Conservation (phyloP, 176 grass and related monocot genomes). For the Avena atlantica region DNA sequence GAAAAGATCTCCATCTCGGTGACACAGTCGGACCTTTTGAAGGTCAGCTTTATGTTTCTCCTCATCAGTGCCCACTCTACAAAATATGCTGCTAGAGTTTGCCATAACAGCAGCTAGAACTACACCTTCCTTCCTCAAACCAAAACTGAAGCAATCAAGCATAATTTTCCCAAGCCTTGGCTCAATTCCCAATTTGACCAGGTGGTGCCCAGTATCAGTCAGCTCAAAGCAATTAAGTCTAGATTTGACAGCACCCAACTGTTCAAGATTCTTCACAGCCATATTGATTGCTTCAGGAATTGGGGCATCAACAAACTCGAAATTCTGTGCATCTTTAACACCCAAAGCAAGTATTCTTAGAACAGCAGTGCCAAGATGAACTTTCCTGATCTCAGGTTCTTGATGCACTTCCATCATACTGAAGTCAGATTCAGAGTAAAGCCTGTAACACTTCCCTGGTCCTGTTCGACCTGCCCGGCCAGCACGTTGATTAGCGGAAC, state of each 20-base stretch:
- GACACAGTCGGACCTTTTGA: conserved; percentile 83
- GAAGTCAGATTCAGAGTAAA: conserved; percentile 87
- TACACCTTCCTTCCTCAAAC: conserved; percentile 85
- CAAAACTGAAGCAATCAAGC: conserved; percentile 72
- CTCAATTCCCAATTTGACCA: conserved; percentile 90
- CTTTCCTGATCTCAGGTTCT: conserved; percentile 95
- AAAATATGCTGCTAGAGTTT: conserved; percentile 96
- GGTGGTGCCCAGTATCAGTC: conserved; percentile 62
- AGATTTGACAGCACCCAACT: conserved; percentile 75
- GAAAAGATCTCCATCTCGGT: conserved; percentile 88
- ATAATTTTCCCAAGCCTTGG: conserved; percentile 95
- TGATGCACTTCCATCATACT: conserved; percentile 85
- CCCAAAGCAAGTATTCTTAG: conserved; percentile 88
- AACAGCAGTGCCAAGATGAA: conserved; percentile 87
- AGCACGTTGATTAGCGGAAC: conserved; percentile 89
- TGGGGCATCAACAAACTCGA: conserved; percentile 96
- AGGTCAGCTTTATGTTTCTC: conserved; percentile 87
- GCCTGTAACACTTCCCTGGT: conserved; percentile 87
- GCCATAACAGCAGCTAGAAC: conserved; percentile 94
- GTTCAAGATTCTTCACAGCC: conserved; percentile 77
- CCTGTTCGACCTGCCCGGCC: conserved; percentile 83
- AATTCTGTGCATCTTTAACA: conserved; percentile 62
- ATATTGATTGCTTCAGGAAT: conserved; percentile 72
- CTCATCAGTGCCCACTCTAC: conserved; percentile 86
- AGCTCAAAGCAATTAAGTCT: conserved; percentile 59